A percentile compares a stretch with the other conserved stretches of the same genome.
Conservation (phyloP, 1,284 basidiomycete species). For the Sphaerobolus stellatus region DNA sequence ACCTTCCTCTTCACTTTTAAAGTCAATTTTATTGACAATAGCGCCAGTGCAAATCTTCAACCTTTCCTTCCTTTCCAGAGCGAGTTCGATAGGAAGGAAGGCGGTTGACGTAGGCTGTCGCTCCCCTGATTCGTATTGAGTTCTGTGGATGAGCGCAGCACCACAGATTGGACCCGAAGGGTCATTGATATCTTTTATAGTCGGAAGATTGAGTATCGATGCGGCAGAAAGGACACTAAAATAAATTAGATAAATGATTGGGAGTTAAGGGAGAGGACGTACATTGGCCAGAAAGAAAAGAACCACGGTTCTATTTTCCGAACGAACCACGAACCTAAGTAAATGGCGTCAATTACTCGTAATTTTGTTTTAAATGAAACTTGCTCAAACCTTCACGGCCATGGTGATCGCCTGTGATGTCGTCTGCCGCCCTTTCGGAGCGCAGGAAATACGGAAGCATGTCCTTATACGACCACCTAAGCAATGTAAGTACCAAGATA, state of each 20-base stretch:
- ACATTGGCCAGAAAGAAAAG: not conserved
- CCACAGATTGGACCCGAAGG: slow-evolving; percentile 24
- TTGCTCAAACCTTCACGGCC: not conserved
- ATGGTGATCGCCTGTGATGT: not conserved
- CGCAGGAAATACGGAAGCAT: slow-evolving; percentile 37
- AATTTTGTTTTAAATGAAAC: not conserved
- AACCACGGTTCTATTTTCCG: not conserved
- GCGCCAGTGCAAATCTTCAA: slow-evolving; percentile 31
- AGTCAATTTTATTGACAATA: slow-evolving; percentile 23
- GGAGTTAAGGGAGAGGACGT: not conserved
- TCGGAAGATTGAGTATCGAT: slow-evolving; percentile 22
- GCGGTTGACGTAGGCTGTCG: slow-evolving; percentile 28
- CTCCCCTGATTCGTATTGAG: slow-evolving; percentile 22
- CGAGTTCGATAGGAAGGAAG: slow-evolving; percentile 28
- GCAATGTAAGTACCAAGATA: too few species aligned
- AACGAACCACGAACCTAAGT: not conserved
- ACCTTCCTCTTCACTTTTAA: slow-evolving; percentile 15
- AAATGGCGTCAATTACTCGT: not conserved
- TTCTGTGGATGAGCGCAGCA: slow-evolving; percentile 23
- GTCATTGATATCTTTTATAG: slow-evolving; percentile 28
- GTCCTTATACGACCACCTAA: slow-evolving; percentile 39
- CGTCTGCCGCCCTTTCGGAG: slow-evolving; percentile 22
- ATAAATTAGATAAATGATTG: not conserved
- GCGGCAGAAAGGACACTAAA: slow-evolving; percentile 20
- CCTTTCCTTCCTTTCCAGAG: slow-evolving; percentile 14